A percentile compares a stretch with the other conserved stretches of the same genome.
These are phyloP conservation scores for Trichoderma simmonsii DNA, from an alignment of 2,329 filamentous ascomycete genomes.

Conservation along the genomic window DNA sequence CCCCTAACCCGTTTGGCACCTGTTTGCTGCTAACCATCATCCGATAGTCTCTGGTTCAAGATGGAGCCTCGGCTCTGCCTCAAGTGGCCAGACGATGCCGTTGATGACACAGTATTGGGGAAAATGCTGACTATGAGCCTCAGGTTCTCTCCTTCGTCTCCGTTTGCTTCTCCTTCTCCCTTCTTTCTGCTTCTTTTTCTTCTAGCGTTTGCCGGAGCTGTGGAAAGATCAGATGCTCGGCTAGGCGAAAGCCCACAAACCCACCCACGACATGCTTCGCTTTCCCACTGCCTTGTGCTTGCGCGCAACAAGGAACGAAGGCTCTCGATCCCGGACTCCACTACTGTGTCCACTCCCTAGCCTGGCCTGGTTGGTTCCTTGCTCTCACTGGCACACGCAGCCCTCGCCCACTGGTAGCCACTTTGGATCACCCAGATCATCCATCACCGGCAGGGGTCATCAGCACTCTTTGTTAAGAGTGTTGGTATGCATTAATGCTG, in stretches of 20 bases:
- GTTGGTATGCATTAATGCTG: not conserved
- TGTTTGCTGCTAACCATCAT: not conserved
- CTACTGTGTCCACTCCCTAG: not conserved
- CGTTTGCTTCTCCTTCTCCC: not conserved
- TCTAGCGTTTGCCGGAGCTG: not conserved
- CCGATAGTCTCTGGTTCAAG: not conserved
- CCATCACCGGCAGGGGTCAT: not conserved
- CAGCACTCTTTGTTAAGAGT: not conserved
- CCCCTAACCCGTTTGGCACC: not conserved
- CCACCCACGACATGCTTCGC: not conserved
- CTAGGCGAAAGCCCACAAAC: not conserved
- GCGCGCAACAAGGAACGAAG: not conserved
- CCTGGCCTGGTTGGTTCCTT: not conserved
- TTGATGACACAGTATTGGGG: not conserved
- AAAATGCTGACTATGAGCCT: not conserved
- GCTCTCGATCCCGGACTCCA: slow-evolving; percentile 8
- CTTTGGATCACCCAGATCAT: slow-evolving; percentile 5
- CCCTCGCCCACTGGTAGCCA: slow-evolving; percentile 1
- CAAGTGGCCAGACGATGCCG: not conserved
- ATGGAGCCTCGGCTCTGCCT: not conserved
- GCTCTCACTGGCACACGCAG: slow-evolving; percentile 11
- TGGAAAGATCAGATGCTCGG: not conserved
- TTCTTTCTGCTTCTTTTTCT: not conserved
- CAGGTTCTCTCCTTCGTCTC: not conserved
- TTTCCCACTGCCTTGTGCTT: not conserved